Conservation (phyloP, 495 filamentous ascomycete species). For the Aspergillus olivimuriae region DNA sequence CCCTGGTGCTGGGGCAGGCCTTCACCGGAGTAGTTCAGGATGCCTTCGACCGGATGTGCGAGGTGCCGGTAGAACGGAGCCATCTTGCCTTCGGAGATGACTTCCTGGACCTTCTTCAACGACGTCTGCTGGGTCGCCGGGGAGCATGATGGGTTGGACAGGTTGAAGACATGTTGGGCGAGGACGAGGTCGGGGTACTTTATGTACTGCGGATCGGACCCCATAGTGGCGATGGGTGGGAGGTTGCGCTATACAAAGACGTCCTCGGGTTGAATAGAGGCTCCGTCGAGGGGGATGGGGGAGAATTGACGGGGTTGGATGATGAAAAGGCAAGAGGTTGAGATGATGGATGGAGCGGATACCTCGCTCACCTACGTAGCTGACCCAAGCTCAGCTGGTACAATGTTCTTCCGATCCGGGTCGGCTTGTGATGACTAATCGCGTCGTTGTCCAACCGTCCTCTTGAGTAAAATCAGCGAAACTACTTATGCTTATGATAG, state of each 20-base stretch:
- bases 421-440: not conserved
- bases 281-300: conserved; percentile 7
- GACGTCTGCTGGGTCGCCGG: conserved; percentile 61
- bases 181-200: conserved; percentile 89
- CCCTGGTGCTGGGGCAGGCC: conserved; percentile 54
- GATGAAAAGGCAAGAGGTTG: conserved; percentile 3
- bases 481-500: too few relatives aligned
- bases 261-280: conserved; percentile 8
- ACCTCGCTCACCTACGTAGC: conserved; percentile 18
- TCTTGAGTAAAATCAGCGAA: too few relatives aligned
- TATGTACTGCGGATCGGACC: conserved; percentile 92
- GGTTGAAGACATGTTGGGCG: conserved; percentile 93
- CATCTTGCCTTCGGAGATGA: conserved; percentile 90
- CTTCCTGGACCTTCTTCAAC: conserved; percentile 83
- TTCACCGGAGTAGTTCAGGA: conserved; percentile 74
- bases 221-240: conserved; percentile 56
- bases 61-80: conserved; percentile 93
- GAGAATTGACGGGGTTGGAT: conserved; percentile 14
- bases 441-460: too few relatives aligned
- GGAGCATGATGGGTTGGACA: conserved; percentile 80
- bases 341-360: conserved; percentile 15
- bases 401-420: conserved; percentile 29
- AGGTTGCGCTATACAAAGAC: conserved; percentile 2
- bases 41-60: conserved; percentile 87
- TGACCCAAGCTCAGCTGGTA: conserved; percentile 40